Conservation (phyloP, 202 grass and related monocot species). For the Zoysia matrella region DNA sequence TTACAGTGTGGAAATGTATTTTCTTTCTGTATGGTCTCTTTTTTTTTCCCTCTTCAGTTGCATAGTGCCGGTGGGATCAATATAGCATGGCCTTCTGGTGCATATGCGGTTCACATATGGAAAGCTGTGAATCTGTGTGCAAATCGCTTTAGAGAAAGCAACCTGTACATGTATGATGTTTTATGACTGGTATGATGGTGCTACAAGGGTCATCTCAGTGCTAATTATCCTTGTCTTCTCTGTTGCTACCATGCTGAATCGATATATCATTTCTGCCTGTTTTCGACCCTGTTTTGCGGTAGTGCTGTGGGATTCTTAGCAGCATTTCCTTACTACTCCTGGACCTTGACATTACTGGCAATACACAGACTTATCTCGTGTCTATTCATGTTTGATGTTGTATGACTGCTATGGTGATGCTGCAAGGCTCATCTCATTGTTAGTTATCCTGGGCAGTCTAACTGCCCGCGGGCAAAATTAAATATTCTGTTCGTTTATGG, state of each 20-base stretch:
- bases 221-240: too few relatives aligned
- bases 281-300: too few relatives aligned
- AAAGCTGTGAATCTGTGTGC: constrained; percentile 40
- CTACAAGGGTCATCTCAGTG: constrained; percentile 59
- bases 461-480: too few relatives aligned
- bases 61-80: constrained; percentile 30
- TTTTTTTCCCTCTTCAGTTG: constrained; percentile 22
- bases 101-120: constrained; percentile 22
- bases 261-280: too few relatives aligned
- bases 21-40: constrained; percentile 34
- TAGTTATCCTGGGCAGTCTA: too few relatives aligned
- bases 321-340: too few relatives aligned
- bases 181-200: constrained; percentile 46
- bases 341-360: too few relatives aligned
- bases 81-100: constrained; percentile 41
- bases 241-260: too few relatives aligned
- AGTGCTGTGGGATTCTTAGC: too few relatives aligned
- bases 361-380: too few relatives aligned
- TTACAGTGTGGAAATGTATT: constrained; percentile 32
- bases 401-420: constrained; percentile 47
- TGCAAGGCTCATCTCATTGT: constrained; percentile 57
- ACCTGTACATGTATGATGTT: constrained; percentile 53
- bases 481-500: too few relatives aligned
- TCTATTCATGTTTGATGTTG: constrained; percentile 53
- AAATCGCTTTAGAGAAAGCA: constrained; percentile 40